phyloP scores from a whole-genome alignment of 306 rosid genomes.

The Prunus mira region DNA sequence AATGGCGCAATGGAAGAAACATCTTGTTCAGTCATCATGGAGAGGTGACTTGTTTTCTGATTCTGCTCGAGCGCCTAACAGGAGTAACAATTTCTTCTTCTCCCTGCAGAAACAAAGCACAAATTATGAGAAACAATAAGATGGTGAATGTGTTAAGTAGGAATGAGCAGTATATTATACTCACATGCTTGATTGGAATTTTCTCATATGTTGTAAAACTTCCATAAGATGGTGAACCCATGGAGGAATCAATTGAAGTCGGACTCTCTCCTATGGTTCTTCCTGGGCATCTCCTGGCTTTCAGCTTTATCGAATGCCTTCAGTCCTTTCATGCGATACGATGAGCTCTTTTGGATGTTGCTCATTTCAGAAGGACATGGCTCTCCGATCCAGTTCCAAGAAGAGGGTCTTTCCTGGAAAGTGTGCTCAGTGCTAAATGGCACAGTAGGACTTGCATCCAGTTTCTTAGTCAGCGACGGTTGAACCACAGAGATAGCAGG shows the following conservation, averaged over 20 bases:
- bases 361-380: conserved; percentile 66
- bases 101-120: conserved; percentile 32
- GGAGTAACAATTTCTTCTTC: conserved; percentile 72
- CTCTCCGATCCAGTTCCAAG: conserved; percentile 41
- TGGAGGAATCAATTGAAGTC: conserved; percentile 52
- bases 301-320: conserved; percentile 34
- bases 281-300: conserved; percentile 50
- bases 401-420: conserved; percentile 32
- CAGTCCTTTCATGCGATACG: conserved; percentile 10
- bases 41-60: conserved; percentile 51
- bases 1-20: background rate
- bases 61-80: conserved; percentile 80
- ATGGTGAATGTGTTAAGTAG: background rate
- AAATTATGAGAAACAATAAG: background rate
- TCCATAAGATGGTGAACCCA: conserved; percentile 67
- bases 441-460: conserved; percentile 8
- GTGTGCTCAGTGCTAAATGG: conserved; percentile 16
- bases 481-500: conserved; percentile 8
- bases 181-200: conserved; percentile 51
- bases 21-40: conserved; percentile 24
- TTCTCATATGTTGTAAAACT: conserved; percentile 77
- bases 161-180: background rate
- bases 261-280: conserved; percentile 60
- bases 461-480: conserved; percentile 26
- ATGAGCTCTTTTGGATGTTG: conserved; percentile 50